Evolutionary conservation across 2,329 filamentous ascomycete genomes (phyloP), one percentile per base, ranked within the genome.

Genomic region (Aspergillus flavus): DNA sequence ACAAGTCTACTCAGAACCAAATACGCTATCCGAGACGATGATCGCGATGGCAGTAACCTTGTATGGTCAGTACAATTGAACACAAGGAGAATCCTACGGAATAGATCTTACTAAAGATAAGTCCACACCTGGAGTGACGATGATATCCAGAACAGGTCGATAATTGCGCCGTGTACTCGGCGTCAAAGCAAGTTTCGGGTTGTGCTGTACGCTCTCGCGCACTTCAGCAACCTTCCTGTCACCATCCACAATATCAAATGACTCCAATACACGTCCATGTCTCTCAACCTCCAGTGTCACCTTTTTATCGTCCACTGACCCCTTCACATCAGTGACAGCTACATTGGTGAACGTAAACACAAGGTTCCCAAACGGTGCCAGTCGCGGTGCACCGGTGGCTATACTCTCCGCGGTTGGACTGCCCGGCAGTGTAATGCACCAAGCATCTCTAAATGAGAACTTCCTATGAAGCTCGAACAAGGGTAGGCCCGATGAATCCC

Each of bases 381-480:
- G 57, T 26, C 58, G 63, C 34, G 63, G 63, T 4, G 62, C 48
- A 23, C 53, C 69, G 39, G 60, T 65, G 1, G 62, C 63, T 43
- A 68, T 62, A 23, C 54, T 61, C 6, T 32, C 46, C 9, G 57
- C 58, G 14, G 30, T 43, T 12, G 64, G 55, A 36, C 57, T 53
- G 5, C 68, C 69, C 0, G 70, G 68, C 61, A 71, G 26, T 34
- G 60, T 59, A 34, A 63, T 19, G 58, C 39, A 30, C 65, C 67
- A 68, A n/a, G 55, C 50, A 58, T 57, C 66, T 6, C 54, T 58
- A 12, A 64, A n/a, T 1, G 50, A 59, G 1, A 61, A 26, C n/a
- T 63, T 67, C 3, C 59, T 58, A 48, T 72, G 68, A 1, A 74
- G 64, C 32, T 74, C 71, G 32, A 73, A 74, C 3, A 72, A 61